These are phyloP conservation scores for Pythium utonaiense DNA, from an alignment of 352 stramenopile species.

Conservation along the genomic window DNA sequence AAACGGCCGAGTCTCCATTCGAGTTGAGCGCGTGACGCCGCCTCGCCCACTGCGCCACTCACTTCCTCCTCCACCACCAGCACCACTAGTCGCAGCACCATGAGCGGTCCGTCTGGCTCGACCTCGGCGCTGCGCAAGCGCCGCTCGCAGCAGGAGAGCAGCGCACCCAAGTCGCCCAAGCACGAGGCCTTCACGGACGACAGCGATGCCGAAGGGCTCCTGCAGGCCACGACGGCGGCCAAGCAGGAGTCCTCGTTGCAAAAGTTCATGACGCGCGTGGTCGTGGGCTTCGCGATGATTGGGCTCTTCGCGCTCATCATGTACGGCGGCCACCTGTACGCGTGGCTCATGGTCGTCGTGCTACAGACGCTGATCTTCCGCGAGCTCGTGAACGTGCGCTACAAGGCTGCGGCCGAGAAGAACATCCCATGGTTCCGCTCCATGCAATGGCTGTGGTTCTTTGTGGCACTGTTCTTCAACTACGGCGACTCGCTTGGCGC, in stretches of 20 bases:
- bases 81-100: background rate
- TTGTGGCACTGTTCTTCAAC: constrained; percentile 96
- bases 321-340: constrained; percentile 81
- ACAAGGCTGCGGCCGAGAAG: constrained; percentile 92
- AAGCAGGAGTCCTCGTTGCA: constrained; percentile 33
- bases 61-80: background rate
- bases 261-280: constrained; percentile 73
- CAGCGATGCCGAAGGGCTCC: constrained; percentile 19
- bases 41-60: background rate
- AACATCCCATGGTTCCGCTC: constrained; percentile 97
- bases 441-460: constrained; percentile 97
- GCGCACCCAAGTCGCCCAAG: constrained; percentile 12
- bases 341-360: constrained; percentile 80
- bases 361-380: constrained; percentile 91
- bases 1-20: background rate
- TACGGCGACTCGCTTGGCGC: constrained; percentile 87
- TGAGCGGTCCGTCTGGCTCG: background rate
- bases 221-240: constrained; percentile 13
- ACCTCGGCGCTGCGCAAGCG: constrained; percentile 33
- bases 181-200: constrained; percentile 27
- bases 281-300: constrained; percentile 79
- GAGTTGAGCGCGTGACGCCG: background rate
- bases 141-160: constrained; percentile 24
- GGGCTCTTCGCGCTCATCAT: constrained; percentile 63
- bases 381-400: constrained; percentile 98